Evolutionary conservation across 805 yeast genomes (phyloP).

Genomic region (Metschnikowia baotianmanensis): DNA sequence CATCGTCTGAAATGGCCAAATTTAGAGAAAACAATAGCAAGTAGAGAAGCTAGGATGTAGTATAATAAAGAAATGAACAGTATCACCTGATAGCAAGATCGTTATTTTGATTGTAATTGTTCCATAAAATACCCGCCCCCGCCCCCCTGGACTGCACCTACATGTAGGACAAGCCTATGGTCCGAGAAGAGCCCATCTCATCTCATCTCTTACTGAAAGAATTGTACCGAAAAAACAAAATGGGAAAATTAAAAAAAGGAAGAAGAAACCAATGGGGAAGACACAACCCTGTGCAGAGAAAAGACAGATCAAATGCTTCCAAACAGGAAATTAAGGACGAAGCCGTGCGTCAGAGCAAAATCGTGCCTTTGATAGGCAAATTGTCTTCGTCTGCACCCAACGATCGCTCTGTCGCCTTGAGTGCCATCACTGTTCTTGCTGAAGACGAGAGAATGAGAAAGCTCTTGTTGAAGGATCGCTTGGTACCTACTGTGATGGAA

Average conservation of each 20-base stretch:
- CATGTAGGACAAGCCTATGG: constrained; percentile 1
- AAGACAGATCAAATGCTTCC: constrained; percentile 15
- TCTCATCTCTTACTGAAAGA: constrained; percentile 1
- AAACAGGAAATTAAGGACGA: constrained; percentile 43
- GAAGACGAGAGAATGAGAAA: constrained; percentile 67
- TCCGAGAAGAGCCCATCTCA: constrained; percentile 10
- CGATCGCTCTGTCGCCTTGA: constrained; percentile 75
- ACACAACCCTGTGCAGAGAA: constrained; percentile 33
- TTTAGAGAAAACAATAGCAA: background rate
- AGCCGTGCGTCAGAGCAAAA: constrained; percentile 48
- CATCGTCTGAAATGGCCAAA: constrained; percentile 1
- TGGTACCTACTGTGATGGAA: constrained; percentile 62
- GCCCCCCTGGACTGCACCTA: background rate
- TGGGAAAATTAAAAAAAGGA: constrained; percentile 77
- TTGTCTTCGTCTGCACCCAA: constrained; percentile 60
- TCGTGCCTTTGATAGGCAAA: constrained; percentile 66
- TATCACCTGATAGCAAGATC: no score
- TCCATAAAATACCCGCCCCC: no score
- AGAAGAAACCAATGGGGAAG: constrained; percentile 37
- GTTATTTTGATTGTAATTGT: no score
- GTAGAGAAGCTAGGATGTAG: no score
- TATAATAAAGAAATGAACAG: no score
- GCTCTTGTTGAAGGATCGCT: constrained; percentile 64
- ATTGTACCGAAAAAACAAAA: constrained; percentile 21
- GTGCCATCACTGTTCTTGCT: constrained; percentile 66